These are phyloP conservation scores for Epithele typhae DNA, from an alignment of 768 basidiomycete genomes.

Conservation along the genomic window DNA sequence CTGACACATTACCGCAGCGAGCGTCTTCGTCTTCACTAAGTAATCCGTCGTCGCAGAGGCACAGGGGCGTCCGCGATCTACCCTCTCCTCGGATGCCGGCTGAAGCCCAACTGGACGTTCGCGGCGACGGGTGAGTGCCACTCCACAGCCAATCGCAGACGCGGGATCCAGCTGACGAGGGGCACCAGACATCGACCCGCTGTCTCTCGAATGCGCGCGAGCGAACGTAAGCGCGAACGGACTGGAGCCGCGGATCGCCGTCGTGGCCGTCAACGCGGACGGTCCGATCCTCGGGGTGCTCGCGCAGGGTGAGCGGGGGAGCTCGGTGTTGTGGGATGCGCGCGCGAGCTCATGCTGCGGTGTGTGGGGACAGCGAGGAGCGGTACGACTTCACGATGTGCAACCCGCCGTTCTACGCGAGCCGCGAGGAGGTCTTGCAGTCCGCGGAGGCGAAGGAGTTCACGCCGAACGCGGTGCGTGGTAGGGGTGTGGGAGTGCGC, in stretches of 20 bases:
- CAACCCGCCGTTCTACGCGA: constrained; percentile 95
- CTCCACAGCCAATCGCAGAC: background rate
- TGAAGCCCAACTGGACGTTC: constrained; percentile 53
- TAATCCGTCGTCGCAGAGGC: constrained; percentile 61
- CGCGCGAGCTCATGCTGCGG: too few species aligned
- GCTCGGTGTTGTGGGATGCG: too few species aligned
- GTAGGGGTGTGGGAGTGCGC: background rate
- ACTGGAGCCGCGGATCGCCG: constrained; percentile 44
- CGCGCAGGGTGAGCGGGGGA: too few species aligned
- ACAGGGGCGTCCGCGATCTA: constrained; percentile 92
- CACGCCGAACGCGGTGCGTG: constrained; percentile 65
- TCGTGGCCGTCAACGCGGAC: constrained; percentile 35
- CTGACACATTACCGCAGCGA: too few species aligned
- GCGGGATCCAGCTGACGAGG: background rate
- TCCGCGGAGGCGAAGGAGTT: constrained; percentile 62
- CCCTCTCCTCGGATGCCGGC: constrained; percentile 63
- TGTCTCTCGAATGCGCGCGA: constrained; percentile 53
- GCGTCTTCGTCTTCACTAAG: too few species aligned
- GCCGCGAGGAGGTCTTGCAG: constrained; percentile 55
- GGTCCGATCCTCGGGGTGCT: constrained; percentile 47
- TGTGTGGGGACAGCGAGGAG: too few species aligned
- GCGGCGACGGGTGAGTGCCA: constrained; percentile 57
- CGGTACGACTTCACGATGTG: constrained; percentile 87
- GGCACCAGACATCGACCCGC: constrained; percentile 61
- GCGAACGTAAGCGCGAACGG: constrained; percentile 56